Percentiles rank a stretch among this genome's conserved stretches.
Evolutionary conservation across 78 protist genomes (phyloP).

Genomic region (slime mould (Dictyostelium discoideum)): dicty_2.7 NC_007091.3:4178001-4178500

Average conservation of each 20-base stretch:
- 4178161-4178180: not conserved
- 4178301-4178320: not conserved
- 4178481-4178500: not conserved
- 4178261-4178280: not conserved
- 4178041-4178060: not conserved
- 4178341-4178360: not conserved
- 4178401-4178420: not conserved
- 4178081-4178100: not conserved
- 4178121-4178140: not conserved
- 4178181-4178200: not conserved
- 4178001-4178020: not conserved
- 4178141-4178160: not conserved
- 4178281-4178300: not conserved
- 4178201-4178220: not conserved
- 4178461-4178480: not conserved
- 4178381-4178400: not conserved
- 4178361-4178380: not conserved
- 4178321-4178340: not conserved
- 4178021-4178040: not conserved
- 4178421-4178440: not conserved
- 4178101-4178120: not conserved
- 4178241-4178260: not conserved
- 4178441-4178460: not conserved
- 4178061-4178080: too few relatives aligned
- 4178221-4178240: not conserved